Evolutionary conservation across 768 basidiomycete genomes (phyloP), one percentile per base, ranked within the genome.

Genomic region (Lactarius trivialis): DNA sequence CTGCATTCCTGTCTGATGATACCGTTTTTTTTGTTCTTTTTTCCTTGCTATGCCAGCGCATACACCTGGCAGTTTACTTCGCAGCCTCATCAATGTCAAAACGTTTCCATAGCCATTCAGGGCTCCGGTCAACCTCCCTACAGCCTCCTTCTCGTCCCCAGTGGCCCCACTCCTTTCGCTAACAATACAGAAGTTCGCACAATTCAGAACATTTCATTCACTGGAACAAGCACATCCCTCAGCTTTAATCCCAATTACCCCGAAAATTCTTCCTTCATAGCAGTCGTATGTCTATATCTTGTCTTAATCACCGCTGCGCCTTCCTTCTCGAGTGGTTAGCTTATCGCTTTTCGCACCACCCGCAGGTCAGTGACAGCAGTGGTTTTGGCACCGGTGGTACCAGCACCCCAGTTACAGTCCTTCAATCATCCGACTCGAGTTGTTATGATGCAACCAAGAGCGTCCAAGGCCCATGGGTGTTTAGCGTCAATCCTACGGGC

Each of bases 331-430:
- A 9, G 1, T 45, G 26, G 7, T 32, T 59, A 34, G 30, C 60
- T 49, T 19, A 58, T 55, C 21, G 41, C 33, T 9, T 28, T 7
- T 11, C 39, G 5, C 49, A 33, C 21, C 28, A 14, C 51, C 41
- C 43, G 50, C 64, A 86, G 85, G 77, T 87, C 65, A 84, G 82
- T 69, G 86, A 87, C 65, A 72, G 70, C 50, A 74, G 76, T 0
- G 81, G 80, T 1, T 90, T 90, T 69, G 89, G 85, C 7, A 76
- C 83, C 0, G 90, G 90, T 7, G 90, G 90, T 4, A 89, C 90
- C 1, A 90, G 85, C 60, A 83, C 82, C 3, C 81, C 82, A 2
- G 84, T 82, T 1, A 77, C 75, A 63, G 88, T 91, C 32, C 70
- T 71, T 30, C 52, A 68, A 11, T 85, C 82, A 1, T 73, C 72